Evolutionary conservation across 2,329 filamentous ascomycete species (phyloP), one percentile per base, ranked within the genome.

Genomic region (Ophiostoma australiae): DNA sequence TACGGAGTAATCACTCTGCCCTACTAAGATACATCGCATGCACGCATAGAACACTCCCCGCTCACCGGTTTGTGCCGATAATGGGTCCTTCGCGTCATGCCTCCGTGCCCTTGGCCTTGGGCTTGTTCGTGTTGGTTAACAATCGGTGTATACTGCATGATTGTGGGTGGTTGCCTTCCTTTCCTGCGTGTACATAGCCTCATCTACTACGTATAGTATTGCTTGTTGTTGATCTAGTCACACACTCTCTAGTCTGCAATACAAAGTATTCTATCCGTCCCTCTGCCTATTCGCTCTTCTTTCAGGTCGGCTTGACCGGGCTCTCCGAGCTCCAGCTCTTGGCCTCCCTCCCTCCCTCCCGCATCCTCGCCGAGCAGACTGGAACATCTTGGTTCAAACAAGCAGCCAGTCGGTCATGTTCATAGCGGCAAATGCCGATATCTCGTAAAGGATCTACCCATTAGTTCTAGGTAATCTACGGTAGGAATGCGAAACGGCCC

Each of bases 11-110:
- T n/a, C n/a, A 31, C 27, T 31, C 27, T 31, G 27, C 27, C 27
- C 27, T 31, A 31, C 27, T 31, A n/a, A n/a, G n/a, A n/a, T n/a
- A n/a, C n/a, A n/a, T n/a, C n/a, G n/a, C n/a, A n/a, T n/a, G 20
- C 48, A 23, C n/a, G 23, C 20, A 27, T 48, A 11, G 44, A 69
- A 48, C 44, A 20, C 52, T 23, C 52, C 20, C 48, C 52, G 20
- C 58, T 35, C 58, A 63, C 58, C 58, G 58, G 58, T 63, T 63
- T 48, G 44, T 48, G 44, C 44, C 44, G 44, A 48, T 8, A 39
- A 39, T 48, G 6, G 20, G 7, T 48, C n/a, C 44, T 48, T 58
- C 52, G 3, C 4, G n/a, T 27, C 52, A 23, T 48, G 3, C 44
- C 17, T 58, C n/a, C 52, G 27, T 58, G 52, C 52, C 52, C 52